Percentiles rank a stretch among this genome's conserved stretches.
Conservation (phyloP, 2,329 filamentous ascomycete genomes). For the Xylariaceae sp. region DNA sequence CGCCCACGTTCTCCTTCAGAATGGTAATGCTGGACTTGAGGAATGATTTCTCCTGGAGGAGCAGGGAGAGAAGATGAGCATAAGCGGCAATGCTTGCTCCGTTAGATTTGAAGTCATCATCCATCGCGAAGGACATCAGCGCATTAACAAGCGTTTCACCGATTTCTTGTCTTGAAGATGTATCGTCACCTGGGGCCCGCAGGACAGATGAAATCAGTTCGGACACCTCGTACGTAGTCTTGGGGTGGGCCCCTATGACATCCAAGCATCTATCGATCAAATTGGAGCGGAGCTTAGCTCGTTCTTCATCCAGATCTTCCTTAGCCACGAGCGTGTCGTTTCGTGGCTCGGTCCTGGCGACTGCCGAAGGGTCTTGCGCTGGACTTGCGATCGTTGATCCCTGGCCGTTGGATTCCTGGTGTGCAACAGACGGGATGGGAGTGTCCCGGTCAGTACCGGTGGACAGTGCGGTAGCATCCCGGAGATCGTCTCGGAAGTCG, state of each 20-base stretch:
- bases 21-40: slow-evolving; percentile 70
- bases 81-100: slow-evolving; percentile 71
- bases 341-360: slow-evolving; percentile 19
- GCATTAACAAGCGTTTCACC: slow-evolving; percentile 79
- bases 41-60: slow-evolving; percentile 77
- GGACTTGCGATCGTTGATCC: slow-evolving; percentile 24
- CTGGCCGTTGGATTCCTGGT: slow-evolving; percentile 25
- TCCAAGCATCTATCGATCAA: slow-evolving; percentile 88
- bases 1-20: slow-evolving; percentile 69
- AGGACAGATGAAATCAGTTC: slow-evolving; percentile 74
- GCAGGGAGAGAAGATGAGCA: slow-evolving; percentile 81
- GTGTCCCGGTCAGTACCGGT: slow-evolving; percentile 21
- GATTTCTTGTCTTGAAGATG: slow-evolving; percentile 59
- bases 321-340: slow-evolving; percentile 48
- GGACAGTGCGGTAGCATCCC: slow-evolving; percentile 17
- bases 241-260: slow-evolving; percentile 79
- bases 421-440: slow-evolving; percentile 22
- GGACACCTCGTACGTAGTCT: slow-evolving; percentile 83
- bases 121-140: slow-evolving; percentile 62
- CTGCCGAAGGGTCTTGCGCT: slow-evolving; percentile 19
- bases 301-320: slow-evolving; percentile 73
- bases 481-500: slow-evolving; percentile 22
- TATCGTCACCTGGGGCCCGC: slow-evolving; percentile 50
- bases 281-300: slow-evolving; percentile 65
- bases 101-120: slow-evolving; percentile 59